Percentiles rank a stretch among this genome's conserved stretches.
These are phyloP conservation scores for Arabidopsis suecica DNA, from an alignment of 345 rosid species.

Conservation along the genomic window DNA sequence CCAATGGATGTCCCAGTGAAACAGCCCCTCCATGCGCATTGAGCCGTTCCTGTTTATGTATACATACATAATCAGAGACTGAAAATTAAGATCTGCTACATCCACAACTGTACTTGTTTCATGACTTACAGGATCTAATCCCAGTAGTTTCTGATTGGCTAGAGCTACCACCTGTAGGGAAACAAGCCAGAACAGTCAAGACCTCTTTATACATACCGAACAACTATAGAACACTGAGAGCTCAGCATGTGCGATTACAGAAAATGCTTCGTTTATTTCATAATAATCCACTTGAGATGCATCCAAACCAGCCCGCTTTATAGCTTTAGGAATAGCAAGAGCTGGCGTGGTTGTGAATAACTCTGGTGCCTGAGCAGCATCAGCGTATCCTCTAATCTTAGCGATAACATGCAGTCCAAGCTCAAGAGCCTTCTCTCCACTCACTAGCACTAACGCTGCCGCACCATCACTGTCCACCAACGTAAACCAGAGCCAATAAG, in stretches of 20 bases:
- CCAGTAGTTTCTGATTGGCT: constrained; percentile 78
- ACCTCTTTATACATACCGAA: constrained; percentile 8
- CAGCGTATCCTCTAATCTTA: constrained; percentile 82
- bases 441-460: constrained; percentile 90
- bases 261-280: constrained; percentile 96
- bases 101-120: constrained; percentile 9
- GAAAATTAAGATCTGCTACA: not conserved
- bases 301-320: constrained; percentile 74
- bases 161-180: constrained; percentile 78
- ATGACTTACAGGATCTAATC: constrained; percentile 79
- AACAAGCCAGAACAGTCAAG: constrained; percentile 30
- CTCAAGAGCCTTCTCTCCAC: constrained; percentile 80
- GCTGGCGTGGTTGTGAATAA: constrained; percentile 89
- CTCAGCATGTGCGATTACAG: constrained; percentile 53
- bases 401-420: constrained; percentile 87
- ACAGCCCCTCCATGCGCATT: constrained; percentile 94
- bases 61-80: constrained; percentile 7
- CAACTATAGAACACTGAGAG: constrained; percentile 20
- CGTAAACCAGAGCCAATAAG: constrained; percentile 20
- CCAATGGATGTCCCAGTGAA: constrained; percentile 94
- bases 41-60: constrained; percentile 66
- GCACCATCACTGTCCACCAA: constrained; percentile 84
- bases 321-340: constrained; percentile 92
- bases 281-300: constrained; percentile 89
- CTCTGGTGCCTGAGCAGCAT: constrained; percentile 99